Conservation (phyloP, 2,329 filamentous ascomycete genomes). For the Epichloe glyceriae region DNA sequence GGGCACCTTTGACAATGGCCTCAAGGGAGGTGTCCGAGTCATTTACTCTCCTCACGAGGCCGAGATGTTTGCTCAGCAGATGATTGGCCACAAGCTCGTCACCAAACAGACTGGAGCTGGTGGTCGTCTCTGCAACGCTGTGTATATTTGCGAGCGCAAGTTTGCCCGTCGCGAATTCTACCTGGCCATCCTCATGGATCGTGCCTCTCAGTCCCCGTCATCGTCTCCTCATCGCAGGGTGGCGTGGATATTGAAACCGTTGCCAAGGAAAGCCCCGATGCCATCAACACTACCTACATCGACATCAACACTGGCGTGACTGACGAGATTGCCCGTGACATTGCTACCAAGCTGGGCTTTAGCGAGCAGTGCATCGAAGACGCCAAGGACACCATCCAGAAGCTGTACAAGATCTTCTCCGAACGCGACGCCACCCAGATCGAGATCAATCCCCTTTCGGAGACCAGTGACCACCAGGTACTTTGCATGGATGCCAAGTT, state of each 20-base stretch:
- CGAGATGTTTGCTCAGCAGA: conserved; percentile 95
- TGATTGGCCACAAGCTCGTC: conserved; percentile 99
- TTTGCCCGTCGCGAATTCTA: conserved; percentile 99
- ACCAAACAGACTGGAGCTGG: conserved; percentile 96
- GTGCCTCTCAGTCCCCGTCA: conserved; percentile 77
- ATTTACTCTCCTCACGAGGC: conserved; percentile 97
- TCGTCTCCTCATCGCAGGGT: conserved; percentile 94
- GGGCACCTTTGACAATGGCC: conserved; percentile 92
- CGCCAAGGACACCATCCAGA: conserved; percentile 92
- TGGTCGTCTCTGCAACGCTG: conserved; percentile 89
- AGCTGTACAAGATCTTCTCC: conserved; percentile 96
- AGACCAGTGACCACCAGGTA: conserved; percentile 96
- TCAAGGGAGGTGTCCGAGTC: conserved; percentile 96
- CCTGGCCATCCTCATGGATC: conserved; percentile 97
- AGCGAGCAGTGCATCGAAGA: conserved; percentile 95
- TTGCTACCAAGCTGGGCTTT: conserved; percentile 88
- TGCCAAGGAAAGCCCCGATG: conserved; percentile 92
- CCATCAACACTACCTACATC: conserved; percentile 86
- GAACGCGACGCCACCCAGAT: conserved; percentile 99
- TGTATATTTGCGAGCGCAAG: conserved; percentile 99
- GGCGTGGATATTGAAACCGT: conserved; percentile 99
- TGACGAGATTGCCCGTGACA: conserved; percentile 82
- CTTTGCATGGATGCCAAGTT: conserved; percentile 99
- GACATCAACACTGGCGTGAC: conserved; percentile 93
- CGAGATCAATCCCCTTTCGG: conserved; percentile 97